Evolutionary conservation across 2,329 filamentous ascomycete species (phyloP).

Genomic region (Dichotomopilus funicola): DNA sequence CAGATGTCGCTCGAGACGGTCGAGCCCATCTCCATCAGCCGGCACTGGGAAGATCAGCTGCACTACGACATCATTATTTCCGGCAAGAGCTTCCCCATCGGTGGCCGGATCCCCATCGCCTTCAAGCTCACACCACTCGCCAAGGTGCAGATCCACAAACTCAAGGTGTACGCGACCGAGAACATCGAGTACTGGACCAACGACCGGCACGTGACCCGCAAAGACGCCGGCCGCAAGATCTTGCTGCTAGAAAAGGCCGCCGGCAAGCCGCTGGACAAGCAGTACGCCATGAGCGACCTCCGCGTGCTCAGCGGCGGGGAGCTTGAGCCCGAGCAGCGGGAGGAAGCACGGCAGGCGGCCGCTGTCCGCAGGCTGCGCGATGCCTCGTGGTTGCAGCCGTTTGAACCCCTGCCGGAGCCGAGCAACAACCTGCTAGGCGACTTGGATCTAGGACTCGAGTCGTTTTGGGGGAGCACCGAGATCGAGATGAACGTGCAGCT

Average conservation of each 20-base stretch:
- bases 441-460: conserved; percentile 61
- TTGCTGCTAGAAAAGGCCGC: conserved; percentile 83
- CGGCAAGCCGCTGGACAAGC: conserved; percentile 65
- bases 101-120: conserved; percentile 80
- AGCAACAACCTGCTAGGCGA: conserved; percentile 74
- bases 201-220: conserved; percentile 75
- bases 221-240: conserved; percentile 78
- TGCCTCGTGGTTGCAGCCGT: conserved; percentile 37
- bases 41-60: conserved; percentile 91
- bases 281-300: conserved; percentile 69
- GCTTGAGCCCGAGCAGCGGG: conserved; percentile 46
- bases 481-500: conserved; percentile 92
- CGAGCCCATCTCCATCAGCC: conserved; percentile 91
- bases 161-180: conserved; percentile 87
- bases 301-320: conserved; percentile 75
- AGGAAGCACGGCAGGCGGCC: conserved; percentile 43
- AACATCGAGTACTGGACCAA: conserved; percentile 87
- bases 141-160: conserved; percentile 87
- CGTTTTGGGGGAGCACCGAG: conserved; percentile 79
- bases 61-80: conserved; percentile 96
- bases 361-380: conserved; percentile 48
- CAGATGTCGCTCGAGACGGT: conserved; percentile 81
- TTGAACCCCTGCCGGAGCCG: conserved; percentile 43
- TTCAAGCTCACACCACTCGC: conserved; percentile 90
- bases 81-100: conserved; percentile 88